A percentile compares a stretch with the other conserved stretches of the same genome.
These are phyloP conservation scores for Notholithocarpus densiflorus DNA, from an alignment of 306 rosid genomes.

Conservation along the genomic window DNA sequence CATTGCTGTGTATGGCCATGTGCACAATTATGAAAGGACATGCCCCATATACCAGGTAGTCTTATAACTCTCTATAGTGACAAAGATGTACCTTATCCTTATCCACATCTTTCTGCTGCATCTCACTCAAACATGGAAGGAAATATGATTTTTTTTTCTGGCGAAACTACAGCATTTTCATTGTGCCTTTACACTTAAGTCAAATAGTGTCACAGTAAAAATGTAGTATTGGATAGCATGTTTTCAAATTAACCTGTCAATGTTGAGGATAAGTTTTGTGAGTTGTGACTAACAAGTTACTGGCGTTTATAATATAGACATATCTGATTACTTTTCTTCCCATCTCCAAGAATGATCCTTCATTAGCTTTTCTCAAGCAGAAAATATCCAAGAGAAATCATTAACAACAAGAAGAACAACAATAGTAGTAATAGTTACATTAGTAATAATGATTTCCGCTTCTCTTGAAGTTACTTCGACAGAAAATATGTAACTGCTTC, in stretches of 20 bases:
- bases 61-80: conserved; percentile 13
- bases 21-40: conserved; percentile 89
- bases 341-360: not conserved
- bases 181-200: not conserved
- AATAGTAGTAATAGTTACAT: no score
- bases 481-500: no score
- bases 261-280: not conserved
- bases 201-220: not conserved
- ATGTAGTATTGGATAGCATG: not conserved
- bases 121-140: not conserved
- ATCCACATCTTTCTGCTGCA: not conserved
- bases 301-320: not conserved
- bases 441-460: no score
- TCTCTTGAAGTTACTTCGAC: no score
- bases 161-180: no score
- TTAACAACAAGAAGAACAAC: no score
- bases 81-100: conserved; percentile 4
- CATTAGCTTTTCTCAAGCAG: not conserved
- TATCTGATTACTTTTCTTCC: not conserved
- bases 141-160: not conserved
- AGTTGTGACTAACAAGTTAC: not conserved
- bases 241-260: not conserved
- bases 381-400: no score
- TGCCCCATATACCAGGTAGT: conserved; percentile 90
- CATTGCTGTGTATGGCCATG: conserved; percentile 88